These are phyloP conservation scores for Rhizophora apiculata DNA, from an alignment of 345 rosid species.

Conservation along the genomic window DNA sequence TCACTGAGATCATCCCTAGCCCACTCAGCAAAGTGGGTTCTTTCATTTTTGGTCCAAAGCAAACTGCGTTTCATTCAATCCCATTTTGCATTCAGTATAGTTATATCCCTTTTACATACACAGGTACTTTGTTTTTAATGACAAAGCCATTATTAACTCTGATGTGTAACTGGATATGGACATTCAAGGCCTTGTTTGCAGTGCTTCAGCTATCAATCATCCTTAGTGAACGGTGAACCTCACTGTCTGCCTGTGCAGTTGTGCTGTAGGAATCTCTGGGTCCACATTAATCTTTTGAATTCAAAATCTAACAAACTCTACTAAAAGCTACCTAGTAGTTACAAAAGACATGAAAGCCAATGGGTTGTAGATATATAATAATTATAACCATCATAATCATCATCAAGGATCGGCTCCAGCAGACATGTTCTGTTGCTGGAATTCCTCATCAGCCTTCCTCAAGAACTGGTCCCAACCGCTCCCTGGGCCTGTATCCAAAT, in stretches of 20 bases:
- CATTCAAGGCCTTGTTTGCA: no score
- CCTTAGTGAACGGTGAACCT: no score
- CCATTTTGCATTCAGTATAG: conserved; percentile 29
- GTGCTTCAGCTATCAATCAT: no score
- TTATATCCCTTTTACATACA: no score
- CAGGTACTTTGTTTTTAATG: no score
- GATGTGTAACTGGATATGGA: no score
- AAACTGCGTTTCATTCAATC: conserved; percentile 48
- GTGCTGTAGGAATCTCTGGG: no score
- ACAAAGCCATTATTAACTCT: no score
- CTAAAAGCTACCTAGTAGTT: neutral
- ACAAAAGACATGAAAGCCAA: neutral
- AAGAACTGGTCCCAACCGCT: conserved; percentile 83
- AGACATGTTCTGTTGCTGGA: conserved; percentile 29
- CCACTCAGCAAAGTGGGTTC: conserved; percentile 50
- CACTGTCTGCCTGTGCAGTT: no score
- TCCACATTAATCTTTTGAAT: no score
- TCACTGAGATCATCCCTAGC: conserved; percentile 40
- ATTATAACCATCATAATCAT: no score
- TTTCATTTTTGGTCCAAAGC: neutral
- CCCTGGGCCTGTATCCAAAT: conserved; percentile 56
- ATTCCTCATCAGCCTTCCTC: conserved; percentile 53
- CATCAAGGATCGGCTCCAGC: conserved; percentile 6
- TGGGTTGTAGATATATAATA: neutral
- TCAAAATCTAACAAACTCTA: no score